phyloP scores from a whole-genome alignment of 805 yeast genomes.

The Candida gorgasii region DNA sequence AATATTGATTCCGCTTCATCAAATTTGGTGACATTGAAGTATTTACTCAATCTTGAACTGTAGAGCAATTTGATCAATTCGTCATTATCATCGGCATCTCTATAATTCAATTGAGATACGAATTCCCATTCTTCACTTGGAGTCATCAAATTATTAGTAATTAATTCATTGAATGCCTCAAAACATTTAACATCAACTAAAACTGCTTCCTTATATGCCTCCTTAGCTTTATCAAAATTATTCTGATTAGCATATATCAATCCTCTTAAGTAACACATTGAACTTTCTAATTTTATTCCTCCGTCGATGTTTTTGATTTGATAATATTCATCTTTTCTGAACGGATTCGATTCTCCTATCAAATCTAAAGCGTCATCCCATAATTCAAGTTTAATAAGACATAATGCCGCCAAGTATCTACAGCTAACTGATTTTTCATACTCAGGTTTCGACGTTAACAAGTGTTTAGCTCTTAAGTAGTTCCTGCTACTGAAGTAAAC shows the following conservation, averaged over 20 bases:
- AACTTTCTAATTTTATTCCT: slow-evolving; percentile 83
- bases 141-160: slow-evolving; percentile 69
- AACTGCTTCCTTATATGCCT: slow-evolving; percentile 83
- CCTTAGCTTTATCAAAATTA: slow-evolving; percentile 82
- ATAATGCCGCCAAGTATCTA: slow-evolving; percentile 75
- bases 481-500: slow-evolving; percentile 76
- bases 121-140: slow-evolving; percentile 90
- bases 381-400: slow-evolving; percentile 66
- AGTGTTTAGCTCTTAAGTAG: slow-evolving; percentile 73
- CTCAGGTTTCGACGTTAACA: slow-evolving; percentile 56
- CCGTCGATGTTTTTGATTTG: slow-evolving; percentile 63
- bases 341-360: slow-evolving; percentile 81
- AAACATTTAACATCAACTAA: slow-evolving; percentile 86
- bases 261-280: slow-evolving; percentile 84
- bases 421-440: slow-evolving; percentile 69
- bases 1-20: slow-evolving; percentile 67
- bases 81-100: slow-evolving; percentile 74
- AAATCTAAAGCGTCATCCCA: slow-evolving; percentile 90
- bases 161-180: slow-evolving; percentile 85
- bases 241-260: slow-evolving; percentile 78
- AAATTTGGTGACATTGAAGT: slow-evolving; percentile 56
- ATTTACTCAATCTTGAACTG: slow-evolving; percentile 73
- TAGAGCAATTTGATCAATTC: slow-evolving; percentile 79
- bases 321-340: slow-evolving; percentile 43
- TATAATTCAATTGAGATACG: slow-evolving; percentile 60